These are phyloP conservation scores for Secale cereale DNA, from an alignment of 176 grass and related monocot genomes.

Conservation along the genomic window DNA sequence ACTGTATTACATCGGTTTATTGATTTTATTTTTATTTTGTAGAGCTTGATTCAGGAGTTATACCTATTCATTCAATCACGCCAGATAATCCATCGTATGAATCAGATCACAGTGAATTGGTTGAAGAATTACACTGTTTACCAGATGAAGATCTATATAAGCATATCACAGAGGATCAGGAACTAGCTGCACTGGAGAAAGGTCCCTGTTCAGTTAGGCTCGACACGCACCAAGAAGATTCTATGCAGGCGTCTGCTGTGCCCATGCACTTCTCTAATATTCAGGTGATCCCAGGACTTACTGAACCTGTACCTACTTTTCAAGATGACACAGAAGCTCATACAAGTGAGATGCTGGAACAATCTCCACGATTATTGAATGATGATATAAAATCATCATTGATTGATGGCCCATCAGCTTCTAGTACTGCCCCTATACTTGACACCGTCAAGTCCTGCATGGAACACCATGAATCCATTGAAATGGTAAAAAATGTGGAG, in stretches of 20 bases:
- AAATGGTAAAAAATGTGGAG: slow-evolving; percentile 18
- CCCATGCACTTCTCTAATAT: slow-evolving; percentile 18
- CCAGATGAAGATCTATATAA: slow-evolving; percentile 30
- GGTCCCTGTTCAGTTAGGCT: slow-evolving; percentile 34
- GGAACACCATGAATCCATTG: slow-evolving; percentile 23
- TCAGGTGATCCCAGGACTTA: slow-evolving; percentile 19
- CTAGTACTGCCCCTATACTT: background rate
- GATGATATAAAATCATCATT: slow-evolving; percentile 15
- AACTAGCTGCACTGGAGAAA: slow-evolving; percentile 22
- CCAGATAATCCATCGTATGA: slow-evolving; percentile 2
- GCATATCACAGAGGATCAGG: slow-evolving; percentile 18
- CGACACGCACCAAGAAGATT: slow-evolving; percentile 26
- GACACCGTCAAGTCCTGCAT: background rate
- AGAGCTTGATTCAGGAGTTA: slow-evolving; percentile 50
- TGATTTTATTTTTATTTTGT: slow-evolving; percentile 35
- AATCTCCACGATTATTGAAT: background rate
- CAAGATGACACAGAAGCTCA: slow-evolving; percentile 18
- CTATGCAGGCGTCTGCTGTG: slow-evolving; percentile 12
- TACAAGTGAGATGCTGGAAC: background rate
- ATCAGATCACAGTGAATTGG: slow-evolving; percentile 22
- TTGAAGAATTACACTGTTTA: slow-evolving; percentile 29
- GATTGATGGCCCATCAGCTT: background rate
- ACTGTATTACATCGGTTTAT: slow-evolving; percentile 11
- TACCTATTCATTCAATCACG: background rate
- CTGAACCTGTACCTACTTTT: slow-evolving; percentile 16